Base-by-base conservation (phyloP, 495 filamentous ascomycete species). In the Annulohypoxylon bovei region DNA sequence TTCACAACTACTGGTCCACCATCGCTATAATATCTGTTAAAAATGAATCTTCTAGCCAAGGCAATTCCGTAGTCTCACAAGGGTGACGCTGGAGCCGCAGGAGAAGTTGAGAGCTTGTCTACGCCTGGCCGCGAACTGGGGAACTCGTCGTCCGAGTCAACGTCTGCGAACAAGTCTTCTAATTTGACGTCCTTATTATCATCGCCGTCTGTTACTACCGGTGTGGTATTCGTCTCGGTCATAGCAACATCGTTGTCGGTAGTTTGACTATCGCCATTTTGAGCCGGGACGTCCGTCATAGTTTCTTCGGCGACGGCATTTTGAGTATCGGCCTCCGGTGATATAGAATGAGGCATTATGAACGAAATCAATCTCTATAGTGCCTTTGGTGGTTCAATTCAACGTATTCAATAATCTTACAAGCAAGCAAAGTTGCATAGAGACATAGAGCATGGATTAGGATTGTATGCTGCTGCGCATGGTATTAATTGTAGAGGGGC, bases 111-210 rank as follows among this genome's bases (percentile, higher is more conserved):
- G 7, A 75, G 70, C 22, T 72, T 73, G 16, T 74, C 69, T 37
- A 69, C 20, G 1, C 52, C 28, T 32, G 55, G 62, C 16, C 68
- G 62, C 8, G 87, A 90, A 40, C 84, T 85, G 5, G 88, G 85
- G 65, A 92, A 94, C 62, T 95, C 92, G 3, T 91, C 88, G 62
- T 95, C 92, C 4, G 92, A 91, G 50, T 92, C 90, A 30, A 90
- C 87, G 60, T 91, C 91, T 33, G 89, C 88, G 70, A 97, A 95
- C 33, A 97, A 77, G 35, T 94, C 91, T 53, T 96, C 93, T 18
- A 97, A 78, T 44, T 91, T 92, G 18, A 91, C 83, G n/a, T 86
- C 80, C n/a, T 73, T 74, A 40, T 80, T 67, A 33, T 70, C 65
- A 57, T 72, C 66, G 40, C 39, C 76, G 42, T 35, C 65, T 47